Evolutionary conservation across 2,329 filamentous ascomycete species (phyloP), one percentile per base, ranked within the genome.

Genomic region (Aspergillus brunneoviolaceus): DNA sequence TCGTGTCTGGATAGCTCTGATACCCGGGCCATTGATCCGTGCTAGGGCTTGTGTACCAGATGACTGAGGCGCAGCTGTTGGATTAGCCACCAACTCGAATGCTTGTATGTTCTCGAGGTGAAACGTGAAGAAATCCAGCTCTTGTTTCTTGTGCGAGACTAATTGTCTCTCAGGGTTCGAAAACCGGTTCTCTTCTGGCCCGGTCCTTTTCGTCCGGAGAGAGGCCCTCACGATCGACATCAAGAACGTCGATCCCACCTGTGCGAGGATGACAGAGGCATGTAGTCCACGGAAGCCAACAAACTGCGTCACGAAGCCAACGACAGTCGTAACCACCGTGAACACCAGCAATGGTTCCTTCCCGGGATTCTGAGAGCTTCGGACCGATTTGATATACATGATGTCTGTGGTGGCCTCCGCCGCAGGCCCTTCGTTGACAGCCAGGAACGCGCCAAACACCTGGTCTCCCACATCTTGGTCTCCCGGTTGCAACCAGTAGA

Each of bases 401-500:
- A 70, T 47, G 1, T 67, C 35, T 9, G 55, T 60, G 2, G 60
- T 65, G 27, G 61, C 50, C 16, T 64, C 61, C 0, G 65, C 66
- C 1, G 53, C 6, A 0, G 55, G 33, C 2, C 63, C 66, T 60
- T 75, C 65, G 27, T 67, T 69, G 21, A 68, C 65, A 3, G 68
- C 70, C 14, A 75, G 63, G 47, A 78, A 79, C 1, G 75, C 65
- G 12, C 72, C 70, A 27, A 78, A 76, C 1, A 71, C 70, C 35
- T 79, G 75, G 42, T 78, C 76, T 2, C 76, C 76, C 4, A 77
- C 67, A 12, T 63, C 51, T 19, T 79, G 75, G 1, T 67, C 65
- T 1, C 76, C 76, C 0, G 75, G 76, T 35, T 79, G 76, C 0
- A 78, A 49, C 76, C 76, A 78, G 58, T 72, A 76, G 1, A 77